Conservation (phyloP, 352 stramenopile species). For the Stramenopiles sp. region DNA sequence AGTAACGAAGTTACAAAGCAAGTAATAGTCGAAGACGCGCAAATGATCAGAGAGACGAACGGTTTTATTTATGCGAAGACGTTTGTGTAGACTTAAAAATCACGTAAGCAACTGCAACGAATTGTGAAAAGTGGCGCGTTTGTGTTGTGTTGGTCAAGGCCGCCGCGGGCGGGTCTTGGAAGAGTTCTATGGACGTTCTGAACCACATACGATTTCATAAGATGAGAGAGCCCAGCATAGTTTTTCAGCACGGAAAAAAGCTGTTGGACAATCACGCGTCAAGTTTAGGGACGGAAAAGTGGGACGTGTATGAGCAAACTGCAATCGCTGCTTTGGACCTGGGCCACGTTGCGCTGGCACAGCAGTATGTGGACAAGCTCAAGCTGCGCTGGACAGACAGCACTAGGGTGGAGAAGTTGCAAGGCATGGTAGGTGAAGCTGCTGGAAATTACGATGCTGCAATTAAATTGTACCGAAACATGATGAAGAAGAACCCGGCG, state of each 20-base stretch:
- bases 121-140: too few relatives aligned
- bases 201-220: constrained; percentile 2
- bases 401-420: background rate
- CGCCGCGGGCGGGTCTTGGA: too few relatives aligned
- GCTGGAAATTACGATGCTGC: background rate
- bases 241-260: background rate
- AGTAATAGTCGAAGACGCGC: too few relatives aligned
- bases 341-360: background rate
- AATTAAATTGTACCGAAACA: background rate
- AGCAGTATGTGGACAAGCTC: background rate
- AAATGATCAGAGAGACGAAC: too few relatives aligned
- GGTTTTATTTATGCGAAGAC: too few relatives aligned
- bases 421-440: background rate
- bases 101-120: too few relatives aligned
- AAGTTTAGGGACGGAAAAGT: background rate
- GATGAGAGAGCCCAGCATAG: background rate
- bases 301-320: background rate
- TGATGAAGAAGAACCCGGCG: background rate
- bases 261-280: background rate
- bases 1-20: too few relatives aligned
- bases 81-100: too few relatives aligned
- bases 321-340: background rate
- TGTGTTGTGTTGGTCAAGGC: too few relatives aligned
- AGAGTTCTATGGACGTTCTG: background rate
- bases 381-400: background rate